Conservation (phyloP, 768 basidiomycete genomes). For the Boletus vermiculosoides region DNA sequence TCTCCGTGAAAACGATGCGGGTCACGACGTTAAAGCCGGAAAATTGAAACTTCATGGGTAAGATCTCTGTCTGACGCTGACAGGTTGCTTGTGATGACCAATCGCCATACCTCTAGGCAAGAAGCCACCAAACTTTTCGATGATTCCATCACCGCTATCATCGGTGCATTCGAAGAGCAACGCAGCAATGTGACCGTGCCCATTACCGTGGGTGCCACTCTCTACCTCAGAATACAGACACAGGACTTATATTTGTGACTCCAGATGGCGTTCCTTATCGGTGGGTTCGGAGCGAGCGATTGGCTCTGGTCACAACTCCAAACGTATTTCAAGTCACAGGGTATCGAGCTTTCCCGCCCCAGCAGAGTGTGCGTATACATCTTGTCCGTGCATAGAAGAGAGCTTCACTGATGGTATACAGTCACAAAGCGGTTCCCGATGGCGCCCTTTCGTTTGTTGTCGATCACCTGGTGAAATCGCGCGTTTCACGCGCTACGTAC, state of each 20-base stretch:
- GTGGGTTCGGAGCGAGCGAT: slow-evolving; percentile 48
- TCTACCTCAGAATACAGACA: background rate
- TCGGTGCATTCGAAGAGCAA: slow-evolving; percentile 33
- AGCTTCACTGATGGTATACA: background rate
- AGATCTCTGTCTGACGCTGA: background rate
- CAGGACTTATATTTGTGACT: background rate
- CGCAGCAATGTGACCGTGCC: slow-evolving; percentile 15
- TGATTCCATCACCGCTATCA: slow-evolving; percentile 36
- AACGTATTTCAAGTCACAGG: slow-evolving; percentile 31
- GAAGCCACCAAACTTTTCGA: slow-evolving; percentile 41
- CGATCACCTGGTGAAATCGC: slow-evolving; percentile 43
- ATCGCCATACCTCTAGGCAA: slow-evolving; percentile 20
- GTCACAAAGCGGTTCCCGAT: slow-evolving; percentile 49
- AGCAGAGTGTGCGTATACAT: slow-evolving; percentile 44
- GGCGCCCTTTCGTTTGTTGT: slow-evolving; percentile 41
- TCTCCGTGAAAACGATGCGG: slow-evolving; percentile 32
- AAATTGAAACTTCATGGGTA: slow-evolving; percentile 38
- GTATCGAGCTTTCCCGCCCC: slow-evolving; percentile 45
- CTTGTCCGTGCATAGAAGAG: background rate
- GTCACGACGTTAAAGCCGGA: slow-evolving; percentile 32
- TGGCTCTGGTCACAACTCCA: slow-evolving; percentile 43
- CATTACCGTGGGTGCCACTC: slow-evolving; percentile 30
- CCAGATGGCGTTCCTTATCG: slow-evolving; percentile 42
- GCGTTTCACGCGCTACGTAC: slow-evolving; percentile 45
- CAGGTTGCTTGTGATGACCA: background rate